Evolutionary conservation across 345 rosid species (phyloP).

Genomic region (Citrus inodora): DNA sequence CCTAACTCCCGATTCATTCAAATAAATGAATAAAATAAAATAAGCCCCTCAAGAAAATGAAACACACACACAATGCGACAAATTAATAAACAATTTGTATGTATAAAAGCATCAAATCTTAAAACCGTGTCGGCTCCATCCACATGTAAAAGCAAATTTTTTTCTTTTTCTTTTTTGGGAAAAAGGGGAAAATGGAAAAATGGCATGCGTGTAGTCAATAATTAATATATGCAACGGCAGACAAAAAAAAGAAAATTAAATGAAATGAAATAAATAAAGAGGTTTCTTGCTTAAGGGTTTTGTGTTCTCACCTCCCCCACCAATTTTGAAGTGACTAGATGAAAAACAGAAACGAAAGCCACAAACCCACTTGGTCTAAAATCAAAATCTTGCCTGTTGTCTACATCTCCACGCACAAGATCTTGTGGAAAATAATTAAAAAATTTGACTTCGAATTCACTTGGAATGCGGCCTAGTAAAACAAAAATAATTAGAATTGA

Average conservation of each 20-base stretch:
- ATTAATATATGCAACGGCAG: neutral
- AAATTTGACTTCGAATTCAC: neutral
- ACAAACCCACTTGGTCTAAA: neutral
- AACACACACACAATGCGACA: too few species aligned
- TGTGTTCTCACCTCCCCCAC: neutral
- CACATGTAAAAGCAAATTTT: neutral
- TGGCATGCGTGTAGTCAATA: neutral
- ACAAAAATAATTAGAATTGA: neutral
- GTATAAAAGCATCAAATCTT: neutral
- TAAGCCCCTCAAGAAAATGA: too few species aligned
- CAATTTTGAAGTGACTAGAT: neutral
- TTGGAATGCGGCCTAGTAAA: neutral
- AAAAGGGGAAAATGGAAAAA: too few species aligned
- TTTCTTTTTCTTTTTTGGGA: too few species aligned
- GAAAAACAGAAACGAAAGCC: neutral
- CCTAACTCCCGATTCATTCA: too few species aligned
- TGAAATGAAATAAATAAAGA: neutral
- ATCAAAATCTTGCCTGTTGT: neutral
- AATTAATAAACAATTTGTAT: too few species aligned
- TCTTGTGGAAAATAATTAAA: neutral
- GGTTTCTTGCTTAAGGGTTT: neutral
- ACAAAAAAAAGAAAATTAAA: neutral
- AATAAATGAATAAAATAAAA: too few species aligned
- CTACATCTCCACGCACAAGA: neutral
- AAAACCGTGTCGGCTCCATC: neutral